Base-by-base conservation (phyloP, 441 rosid genomes). In the Euphorbia neoarborescens region DNA sequence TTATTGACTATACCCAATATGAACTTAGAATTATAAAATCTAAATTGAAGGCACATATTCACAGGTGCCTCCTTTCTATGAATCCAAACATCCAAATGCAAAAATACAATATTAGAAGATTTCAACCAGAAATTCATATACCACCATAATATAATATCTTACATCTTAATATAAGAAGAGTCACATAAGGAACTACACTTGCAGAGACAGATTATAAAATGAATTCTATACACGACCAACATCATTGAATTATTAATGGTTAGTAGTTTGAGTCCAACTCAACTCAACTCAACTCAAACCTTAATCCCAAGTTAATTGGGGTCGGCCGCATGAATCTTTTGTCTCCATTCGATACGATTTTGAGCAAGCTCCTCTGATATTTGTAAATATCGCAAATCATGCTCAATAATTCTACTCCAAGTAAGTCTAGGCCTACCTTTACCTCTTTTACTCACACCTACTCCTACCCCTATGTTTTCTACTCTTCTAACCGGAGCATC, bases 131-230 rank as follows among this genome's bases (percentile, higher is more conserved):
- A 38, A 54, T 13, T 9, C 22, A 20, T 22, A 8, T 20, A 0
- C 59, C 17, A 24, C 20, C 42, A 40, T 57, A 30, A 44, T 44
- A 3, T 13, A 57, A 54, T 38, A 7, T 54, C 25, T 54, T 9
- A 20, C 14, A 24, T 11, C 76, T 32, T 38, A 40, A 57, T 4
- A 34, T 9, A 59, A 66, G 30, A 73, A 66, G 51, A 59, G 24
- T 25, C 34, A n/a, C n/a, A n/a, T n/a, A n/a, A n/a, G n/a, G 24
- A 1, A 9, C 9, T 44, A 53, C 17, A 62, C 46, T 20, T 11
- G 32, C 42, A 40, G n/a, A 7, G 46, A 40, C 35, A 27, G 15
- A 10, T 32, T 24, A 44, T 22, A 15, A 48, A 15, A 15, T 48
- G 22, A 19, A 48, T 48, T 3, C 19, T 48, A 19, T 48, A 48